Conservation (phyloP, 2,329 filamentous ascomycete genomes). For the Alternaria ventricosa region DNA sequence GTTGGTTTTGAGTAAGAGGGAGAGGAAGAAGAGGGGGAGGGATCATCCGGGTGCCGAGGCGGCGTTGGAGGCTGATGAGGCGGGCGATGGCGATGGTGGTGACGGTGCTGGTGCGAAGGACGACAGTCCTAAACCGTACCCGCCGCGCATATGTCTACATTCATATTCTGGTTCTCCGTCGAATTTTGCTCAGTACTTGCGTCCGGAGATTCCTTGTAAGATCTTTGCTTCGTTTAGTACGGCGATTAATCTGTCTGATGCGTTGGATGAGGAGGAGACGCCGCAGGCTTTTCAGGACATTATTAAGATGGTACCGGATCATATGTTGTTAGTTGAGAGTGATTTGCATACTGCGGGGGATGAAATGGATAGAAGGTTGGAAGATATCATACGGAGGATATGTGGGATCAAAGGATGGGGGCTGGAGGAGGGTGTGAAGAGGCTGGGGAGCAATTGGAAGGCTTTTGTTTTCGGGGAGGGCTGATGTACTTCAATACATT, state of each 20-base stretch:
- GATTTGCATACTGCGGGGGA: conserved; percentile 85
- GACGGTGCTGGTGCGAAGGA: conserved; percentile 6
- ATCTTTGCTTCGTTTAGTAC: conserved; percentile 90
- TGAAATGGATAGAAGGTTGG: conserved; percentile 78
- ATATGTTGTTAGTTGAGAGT: conserved; percentile 84
- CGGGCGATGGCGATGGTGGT: background rate
- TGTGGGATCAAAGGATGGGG: conserved; percentile 81
- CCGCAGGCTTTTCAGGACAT: conserved; percentile 67
- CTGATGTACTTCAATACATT: background rate
- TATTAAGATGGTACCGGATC: conserved; percentile 75
- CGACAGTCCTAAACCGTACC: conserved; percentile 68
- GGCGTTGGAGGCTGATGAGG: conserved; percentile 5
- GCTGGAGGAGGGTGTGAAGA: conserved; percentile 72
- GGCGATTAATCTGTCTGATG: conserved; percentile 74
- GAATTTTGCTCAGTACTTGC: conserved; percentile 77
- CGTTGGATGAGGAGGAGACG: conserved; percentile 54
- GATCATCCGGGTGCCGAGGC: conserved; percentile 22
- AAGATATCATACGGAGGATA: conserved; percentile 76
- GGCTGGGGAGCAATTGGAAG: conserved; percentile 76
- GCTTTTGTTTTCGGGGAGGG: conserved; percentile 72
- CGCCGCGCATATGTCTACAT: conserved; percentile 89
- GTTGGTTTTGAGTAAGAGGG: conserved; percentile 64
- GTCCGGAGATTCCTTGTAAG: conserved; percentile 72
- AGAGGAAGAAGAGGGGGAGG: conserved; percentile 51
- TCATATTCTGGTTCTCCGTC: conserved; percentile 85